phyloP scores from a whole-genome alignment of 495 filamentous ascomycete species.

The Xylaria sp. region DNA sequence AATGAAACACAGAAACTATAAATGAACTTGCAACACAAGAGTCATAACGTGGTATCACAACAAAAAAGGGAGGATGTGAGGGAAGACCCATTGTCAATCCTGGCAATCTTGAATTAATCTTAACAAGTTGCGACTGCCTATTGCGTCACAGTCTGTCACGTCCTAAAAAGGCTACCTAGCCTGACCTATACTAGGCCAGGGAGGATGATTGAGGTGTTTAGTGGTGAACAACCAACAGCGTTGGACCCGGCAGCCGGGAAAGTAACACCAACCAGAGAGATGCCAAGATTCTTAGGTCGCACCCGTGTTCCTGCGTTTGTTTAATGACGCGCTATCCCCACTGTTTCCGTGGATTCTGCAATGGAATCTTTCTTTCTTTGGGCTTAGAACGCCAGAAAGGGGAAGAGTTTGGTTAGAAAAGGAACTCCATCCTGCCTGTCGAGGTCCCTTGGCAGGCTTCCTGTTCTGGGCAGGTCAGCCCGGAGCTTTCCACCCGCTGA shows the following conservation, averaged over 20 bases:
- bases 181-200: too few species aligned
- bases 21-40: neutral
- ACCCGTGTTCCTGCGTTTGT: constrained; percentile 4
- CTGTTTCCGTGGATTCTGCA: constrained; percentile 2
- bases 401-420: constrained; percentile 19
- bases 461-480: constrained; percentile 12
- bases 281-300: constrained; percentile 7
- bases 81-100: neutral
- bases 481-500: constrained; percentile 32
- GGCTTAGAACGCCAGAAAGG: constrained; percentile 13
- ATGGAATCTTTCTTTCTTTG: constrained; percentile 18
- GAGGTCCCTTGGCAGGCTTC: neutral
- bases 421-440: neutral
- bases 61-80: neutral
- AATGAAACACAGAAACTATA: neutral
- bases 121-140: constrained; percentile 3
- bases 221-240: neutral
- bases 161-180: neutral
- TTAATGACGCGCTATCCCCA: constrained; percentile 12
- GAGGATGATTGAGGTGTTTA: neutral
- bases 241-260: neutral
- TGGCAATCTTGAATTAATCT: constrained; percentile 16
- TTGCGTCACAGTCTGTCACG: neutral
- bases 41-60: neutral
- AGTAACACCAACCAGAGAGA: neutral